These are phyloP conservation scores for Aquilaria sinensis DNA, from an alignment of 345 rosid species.

Conservation along the genomic window DNA sequence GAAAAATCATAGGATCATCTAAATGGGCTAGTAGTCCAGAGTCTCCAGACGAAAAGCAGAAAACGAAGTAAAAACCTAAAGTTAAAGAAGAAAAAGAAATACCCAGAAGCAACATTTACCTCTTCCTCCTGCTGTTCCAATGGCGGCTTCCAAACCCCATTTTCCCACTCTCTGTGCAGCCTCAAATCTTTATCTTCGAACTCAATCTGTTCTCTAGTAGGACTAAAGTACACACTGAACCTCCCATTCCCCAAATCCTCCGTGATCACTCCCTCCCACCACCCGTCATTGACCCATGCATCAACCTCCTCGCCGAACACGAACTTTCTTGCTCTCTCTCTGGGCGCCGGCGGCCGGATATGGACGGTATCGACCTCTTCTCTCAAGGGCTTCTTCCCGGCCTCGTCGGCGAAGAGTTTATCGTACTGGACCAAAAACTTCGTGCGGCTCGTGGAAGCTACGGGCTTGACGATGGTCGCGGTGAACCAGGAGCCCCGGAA, in stretches of 20 bases:
- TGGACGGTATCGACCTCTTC: conserved; percentile 33
- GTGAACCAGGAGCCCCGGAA: conserved; percentile 71
- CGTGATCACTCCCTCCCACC: conserved; percentile 89
- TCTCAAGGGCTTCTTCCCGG: conserved; percentile 33
- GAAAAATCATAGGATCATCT: too few relatives aligned
- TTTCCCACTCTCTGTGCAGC: conserved; percentile 65
- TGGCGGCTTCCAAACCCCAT: conserved; percentile 64
- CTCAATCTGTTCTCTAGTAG: conserved; percentile 46
- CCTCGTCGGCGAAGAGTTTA: conserved; percentile 42
- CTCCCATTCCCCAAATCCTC: conserved; percentile 41
- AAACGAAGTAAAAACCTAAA: conserved; percentile 6
- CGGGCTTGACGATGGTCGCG: conserved; percentile 39
- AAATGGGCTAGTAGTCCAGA: neutral
- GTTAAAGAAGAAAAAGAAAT: neutral
- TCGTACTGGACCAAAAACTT: conserved; percentile 43
- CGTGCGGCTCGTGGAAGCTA: conserved; percentile 19
- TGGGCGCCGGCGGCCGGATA: conserved; percentile 50
- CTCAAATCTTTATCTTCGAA: conserved; percentile 44
- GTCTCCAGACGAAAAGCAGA: neutral
- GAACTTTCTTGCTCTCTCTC: conserved; percentile 39
- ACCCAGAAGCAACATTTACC: conserved; percentile 9
- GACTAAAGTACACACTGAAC: conserved; percentile 54
- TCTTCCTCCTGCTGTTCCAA: conserved; percentile 22
- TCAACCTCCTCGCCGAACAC: conserved; percentile 57
- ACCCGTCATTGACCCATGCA: conserved; percentile 62